Evolutionary conservation across 2,329 filamentous ascomycete genomes (phyloP), one percentile per base, ranked within the genome.

Genomic region (Arthrobotrys conoides): DNA sequence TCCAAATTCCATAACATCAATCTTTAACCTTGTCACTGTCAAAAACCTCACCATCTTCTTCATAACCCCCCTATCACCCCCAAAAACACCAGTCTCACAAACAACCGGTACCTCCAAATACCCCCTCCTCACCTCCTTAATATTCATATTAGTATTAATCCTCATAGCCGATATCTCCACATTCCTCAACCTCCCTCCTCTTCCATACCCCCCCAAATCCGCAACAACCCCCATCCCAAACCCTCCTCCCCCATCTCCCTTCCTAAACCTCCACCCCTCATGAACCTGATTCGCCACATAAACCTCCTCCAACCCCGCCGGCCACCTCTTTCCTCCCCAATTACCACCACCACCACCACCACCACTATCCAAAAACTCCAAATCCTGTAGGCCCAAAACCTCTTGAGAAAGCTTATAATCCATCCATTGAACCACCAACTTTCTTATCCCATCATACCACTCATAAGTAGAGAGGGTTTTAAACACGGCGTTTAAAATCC

Each of bases 241-340:
- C 9, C 14, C 16, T 3, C 41, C n/a, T 8, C 16, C 20, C 48
- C 18, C 18, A 49, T 36, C 2, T 63, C 16, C 16, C 24, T 49
- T 38, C 24, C 24, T 59, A 18, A 71, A 57, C 53, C 36, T 71
- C 18, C 20, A 44, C 38, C n/a, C 27, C 3, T 20, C 24, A 14
- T 6, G 1, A 33, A 71, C 16, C 46, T 48, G 16, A 20, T 30
- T 36, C n/a, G 46, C 22, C 20, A 65, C 44, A 20, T 16, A 12
- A 20, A 46, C 44, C 10, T 46, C 44, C 44, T 46, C 44, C 4
- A 46, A 6, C 4, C 9, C 44, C n/a, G 8, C 20, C 44, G 44
- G 44, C 44, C 16, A 46, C 44, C n/a, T 20, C 4, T 2, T 46
- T 9, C 27, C 6, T 30, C 27, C 27, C n/a, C n/a, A n/a, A n/a